Evolutionary conservation across 2,329 filamentous ascomycete genomes (phyloP), one percentile per base, ranked within the genome.

Genomic region (Botrytis medusae): DNA sequence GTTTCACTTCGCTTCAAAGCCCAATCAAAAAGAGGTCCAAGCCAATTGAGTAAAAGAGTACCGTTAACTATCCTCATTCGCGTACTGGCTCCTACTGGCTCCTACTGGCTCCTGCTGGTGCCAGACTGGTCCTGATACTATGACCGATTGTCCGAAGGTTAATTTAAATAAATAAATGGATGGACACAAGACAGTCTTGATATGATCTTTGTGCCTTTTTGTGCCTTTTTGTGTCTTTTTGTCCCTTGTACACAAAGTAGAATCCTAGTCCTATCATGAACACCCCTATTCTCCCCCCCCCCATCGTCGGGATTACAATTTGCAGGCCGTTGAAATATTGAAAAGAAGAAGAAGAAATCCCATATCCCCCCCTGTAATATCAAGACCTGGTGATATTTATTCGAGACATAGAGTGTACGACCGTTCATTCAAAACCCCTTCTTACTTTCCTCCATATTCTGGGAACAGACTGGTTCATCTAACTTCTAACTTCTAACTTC

Each of bases 381-480:
- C 75, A 74, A 73, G 70, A 72, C 64, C 22, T 73, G 51, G 63
- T n/a, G 46, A 74, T 75, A 77, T 77, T 70, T 68, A 65, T 71
- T 75, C 71, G 76, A 79, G 76, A 79, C 78, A 74, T 64, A 18
- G 71, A 75, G 70, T 71, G 75, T 76, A 57, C 29, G 60, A 46
- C 60, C 69, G 46, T 64, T 71, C n/a, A 65, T 65, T 72, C 61
- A 54, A 72, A 54, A 69, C 54, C 25, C 48, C 65, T 51, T 69
- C 29, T 63, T 29, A 42, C 48, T 32, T 51, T 57, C 68, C 76
- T 74, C 74, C 74, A 46, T 76, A 37, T 57, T 44, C 42, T 44
- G 48, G 37, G 48, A 57, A 69, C 65, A 57, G 51, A 69, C 48
- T 69, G 65, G 34, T 59, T 69, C 65, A 69, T 59, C 65, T 42